phyloP scores from a whole-genome alignment of 148 eudicot species.

The Vaccinium darrowii region DNA sequence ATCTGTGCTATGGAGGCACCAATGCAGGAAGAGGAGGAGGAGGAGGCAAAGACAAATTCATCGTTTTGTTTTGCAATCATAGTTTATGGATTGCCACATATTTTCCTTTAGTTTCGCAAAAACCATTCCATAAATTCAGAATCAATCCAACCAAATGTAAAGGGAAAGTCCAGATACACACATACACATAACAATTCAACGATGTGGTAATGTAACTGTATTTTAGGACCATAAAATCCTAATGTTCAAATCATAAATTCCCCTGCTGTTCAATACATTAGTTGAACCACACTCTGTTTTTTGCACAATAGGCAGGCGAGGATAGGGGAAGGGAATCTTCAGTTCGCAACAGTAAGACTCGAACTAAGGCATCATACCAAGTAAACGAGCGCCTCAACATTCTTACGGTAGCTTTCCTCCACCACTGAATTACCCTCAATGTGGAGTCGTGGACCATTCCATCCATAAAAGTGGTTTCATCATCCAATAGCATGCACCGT shows the following conservation, averaged over 20 bases:
- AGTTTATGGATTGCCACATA: not conserved
- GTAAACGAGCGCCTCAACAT: not conserved
- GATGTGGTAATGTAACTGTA: not conserved
- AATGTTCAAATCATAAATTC: not conserved
- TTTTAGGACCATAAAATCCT: not conserved
- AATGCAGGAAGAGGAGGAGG: not conserved
- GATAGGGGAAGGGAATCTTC: not conserved
- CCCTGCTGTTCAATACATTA: not conserved
- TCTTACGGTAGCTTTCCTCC: not conserved
- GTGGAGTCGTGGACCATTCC: not conserved
- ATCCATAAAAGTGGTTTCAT: not conserved
- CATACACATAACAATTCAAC: not conserved
- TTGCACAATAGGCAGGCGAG: not conserved
- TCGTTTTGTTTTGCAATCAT: not conserved
- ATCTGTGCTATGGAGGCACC: not conserved
- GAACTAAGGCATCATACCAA: not conserved
- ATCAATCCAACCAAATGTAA: not conserved
- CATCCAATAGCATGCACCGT: not conserved
- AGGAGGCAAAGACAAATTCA: not conserved
- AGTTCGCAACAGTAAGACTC: not conserved
- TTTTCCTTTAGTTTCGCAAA: not conserved
- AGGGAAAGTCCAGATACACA: not conserved
- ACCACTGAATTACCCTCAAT: not conserved
- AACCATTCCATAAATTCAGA: not conserved
- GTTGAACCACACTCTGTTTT: not conserved